Percentiles rank a stretch among this genome's conserved stretches.
phyloP scores from a whole-genome alignment of 495 filamentous ascomycete species.

The Delitschia confertaspora region DNA sequence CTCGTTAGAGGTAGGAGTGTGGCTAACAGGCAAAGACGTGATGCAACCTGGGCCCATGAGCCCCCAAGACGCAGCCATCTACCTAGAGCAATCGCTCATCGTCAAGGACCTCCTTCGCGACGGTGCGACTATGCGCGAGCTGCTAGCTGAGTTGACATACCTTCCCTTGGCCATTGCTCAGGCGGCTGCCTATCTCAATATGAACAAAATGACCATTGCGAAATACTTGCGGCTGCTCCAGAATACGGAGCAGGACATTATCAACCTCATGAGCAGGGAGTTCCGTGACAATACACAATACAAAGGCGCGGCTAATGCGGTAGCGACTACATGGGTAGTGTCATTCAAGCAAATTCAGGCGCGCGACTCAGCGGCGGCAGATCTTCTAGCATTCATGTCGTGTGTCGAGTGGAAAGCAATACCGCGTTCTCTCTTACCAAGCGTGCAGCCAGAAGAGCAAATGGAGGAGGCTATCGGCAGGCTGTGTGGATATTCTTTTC shows the following conservation, averaged over 20 bases:
- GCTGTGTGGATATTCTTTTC: slow-evolving; percentile 27
- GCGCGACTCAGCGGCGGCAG: slow-evolving; percentile 16
- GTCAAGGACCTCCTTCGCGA: slow-evolving; percentile 15
- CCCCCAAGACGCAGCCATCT: slow-evolving; percentile 14
- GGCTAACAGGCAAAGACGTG: slow-evolving; percentile 19
- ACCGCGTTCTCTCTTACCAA: slow-evolving; percentile 26
- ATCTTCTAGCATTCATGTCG: slow-evolving; percentile 28
- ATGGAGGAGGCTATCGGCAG: slow-evolving; percentile 25
- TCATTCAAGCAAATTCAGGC: slow-evolving; percentile 22
- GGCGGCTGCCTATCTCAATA: slow-evolving; percentile 30
- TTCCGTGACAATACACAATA: slow-evolving; percentile 26
- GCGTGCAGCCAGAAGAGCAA: slow-evolving; percentile 18
- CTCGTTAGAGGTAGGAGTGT: slow-evolving; percentile 12
- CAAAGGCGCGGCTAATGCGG: slow-evolving; percentile 16
- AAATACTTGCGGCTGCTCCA: slow-evolving; percentile 25
- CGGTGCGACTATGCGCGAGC: slow-evolving; percentile 3
- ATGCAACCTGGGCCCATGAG: slow-evolving; percentile 25
- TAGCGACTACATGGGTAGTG: slow-evolving; percentile 28
- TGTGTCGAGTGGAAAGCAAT: slow-evolving; percentile 34
- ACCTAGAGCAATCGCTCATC: slow-evolving; percentile 19
- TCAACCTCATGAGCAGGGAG: slow-evolving; percentile 27
- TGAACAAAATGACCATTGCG: slow-evolving; percentile 16
- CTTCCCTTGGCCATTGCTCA: slow-evolving; percentile 31
- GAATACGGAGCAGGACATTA: slow-evolving; percentile 24
- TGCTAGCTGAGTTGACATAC: slow-evolving; percentile 24